phyloP scores from a whole-genome alignment of 2,329 filamentous ascomycete species.

The Kalmusia sp. region DNA sequence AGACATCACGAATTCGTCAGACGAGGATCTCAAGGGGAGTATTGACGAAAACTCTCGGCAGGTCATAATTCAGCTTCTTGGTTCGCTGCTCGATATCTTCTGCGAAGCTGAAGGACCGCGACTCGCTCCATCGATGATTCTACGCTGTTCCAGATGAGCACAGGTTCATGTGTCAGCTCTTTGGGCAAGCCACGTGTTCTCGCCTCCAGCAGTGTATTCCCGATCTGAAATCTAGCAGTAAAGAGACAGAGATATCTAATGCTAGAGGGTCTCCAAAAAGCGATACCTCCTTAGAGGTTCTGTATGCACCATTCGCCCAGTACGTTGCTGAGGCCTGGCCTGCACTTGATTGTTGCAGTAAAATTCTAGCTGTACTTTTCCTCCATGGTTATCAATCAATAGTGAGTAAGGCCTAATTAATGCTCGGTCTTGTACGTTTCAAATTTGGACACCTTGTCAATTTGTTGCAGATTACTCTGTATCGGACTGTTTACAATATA shows the following conservation, averaged over 20 bases:
- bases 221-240: not conserved
- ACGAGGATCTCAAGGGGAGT: not conserved
- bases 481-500: too few species aligned
- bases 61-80: constrained; percentile 4
- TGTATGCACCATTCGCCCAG: not conserved
- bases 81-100: constrained; percentile 5
- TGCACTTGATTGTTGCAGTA: not conserved
- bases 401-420: not conserved
- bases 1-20: constrained; percentile 2
- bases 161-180: not conserved
- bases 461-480: too few species aligned
- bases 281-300: not conserved
- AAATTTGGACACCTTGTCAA: too few species aligned
- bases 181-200: not conserved
- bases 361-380: not conserved
- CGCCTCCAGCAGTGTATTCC: not conserved
- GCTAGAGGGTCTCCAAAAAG: not conserved
- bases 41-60: constrained; percentile 4
- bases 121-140: not conserved
- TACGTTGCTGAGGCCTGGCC: not conserved
- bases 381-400: not conserved
- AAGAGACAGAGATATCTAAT: not conserved
- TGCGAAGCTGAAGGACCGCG: constrained; percentile 1
- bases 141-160: not conserved
- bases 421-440: too few species aligned